These are phyloP conservation scores for Ophiostoma ips DNA, from an alignment of 2,329 filamentous ascomycete genomes.

Conservation along the genomic window DNA sequence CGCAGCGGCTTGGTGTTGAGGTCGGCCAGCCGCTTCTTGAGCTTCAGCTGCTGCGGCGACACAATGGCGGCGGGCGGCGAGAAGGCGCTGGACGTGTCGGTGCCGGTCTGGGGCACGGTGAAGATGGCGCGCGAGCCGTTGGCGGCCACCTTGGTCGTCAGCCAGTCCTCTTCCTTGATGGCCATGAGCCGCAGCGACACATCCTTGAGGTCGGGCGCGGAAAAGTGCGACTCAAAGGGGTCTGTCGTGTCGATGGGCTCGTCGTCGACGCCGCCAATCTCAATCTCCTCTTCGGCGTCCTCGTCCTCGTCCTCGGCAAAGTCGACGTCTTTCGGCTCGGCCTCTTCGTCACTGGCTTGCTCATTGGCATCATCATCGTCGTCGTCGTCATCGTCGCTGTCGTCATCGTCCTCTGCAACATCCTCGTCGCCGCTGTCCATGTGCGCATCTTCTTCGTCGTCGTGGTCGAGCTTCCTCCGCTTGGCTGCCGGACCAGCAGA, in stretches of 20 bases:
- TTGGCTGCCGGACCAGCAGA: conserved; percentile 34
- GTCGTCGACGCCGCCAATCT: conserved; percentile 33
- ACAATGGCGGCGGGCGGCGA: conserved; percentile 23
- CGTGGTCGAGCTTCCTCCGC: conserved; percentile 41
- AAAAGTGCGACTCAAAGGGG: conserved; percentile 73
- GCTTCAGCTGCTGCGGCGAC: conserved; percentile 34
- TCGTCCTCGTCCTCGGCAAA: conserved; percentile 1
- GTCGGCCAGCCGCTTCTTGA: conserved; percentile 57
- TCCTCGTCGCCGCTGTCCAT: conserved; percentile 8
- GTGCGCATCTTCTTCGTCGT: conserved; percentile 15
- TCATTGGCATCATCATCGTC: conserved; percentile 9
- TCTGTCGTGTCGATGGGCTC: conserved; percentile 38
- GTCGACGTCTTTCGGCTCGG: conserved; percentile 16
- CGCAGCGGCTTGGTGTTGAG: conserved; percentile 42
- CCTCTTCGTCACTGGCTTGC: conserved; percentile 14
- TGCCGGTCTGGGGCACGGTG: conserved; percentile 29
- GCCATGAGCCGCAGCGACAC: conserved; percentile 40
- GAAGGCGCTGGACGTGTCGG: conserved; percentile 20
- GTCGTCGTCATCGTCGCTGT: not conserved
- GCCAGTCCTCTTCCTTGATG: conserved; percentile 37
- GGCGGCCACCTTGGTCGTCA: conserved; percentile 30
- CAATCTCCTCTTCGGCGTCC: conserved; percentile 13
- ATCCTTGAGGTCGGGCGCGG: conserved; percentile 47
- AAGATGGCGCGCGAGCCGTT: conserved; percentile 35
- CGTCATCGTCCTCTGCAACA: not conserved